Evolutionary conservation across 495 filamentous ascomycete species (phyloP).

Genomic region (Halenospora varia): DNA sequence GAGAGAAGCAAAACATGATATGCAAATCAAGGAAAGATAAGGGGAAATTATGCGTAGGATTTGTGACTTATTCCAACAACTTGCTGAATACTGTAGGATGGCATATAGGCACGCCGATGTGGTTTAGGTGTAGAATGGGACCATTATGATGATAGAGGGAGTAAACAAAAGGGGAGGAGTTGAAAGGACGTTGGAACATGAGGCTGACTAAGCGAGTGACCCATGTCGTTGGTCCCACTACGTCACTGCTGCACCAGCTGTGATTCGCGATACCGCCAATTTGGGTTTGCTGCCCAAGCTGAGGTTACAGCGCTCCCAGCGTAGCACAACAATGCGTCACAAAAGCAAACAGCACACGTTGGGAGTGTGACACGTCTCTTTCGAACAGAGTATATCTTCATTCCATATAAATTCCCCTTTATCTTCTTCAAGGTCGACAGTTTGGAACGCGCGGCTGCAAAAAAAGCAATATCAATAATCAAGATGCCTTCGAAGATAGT

Average conservation of each 20-base stretch:
- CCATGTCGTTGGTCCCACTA: neutral
- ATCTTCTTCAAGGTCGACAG: too few relatives aligned
- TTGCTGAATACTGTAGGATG: too few relatives aligned
- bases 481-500: slow-evolving; percentile 51
- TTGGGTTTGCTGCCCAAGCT: neutral
- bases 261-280: neutral
- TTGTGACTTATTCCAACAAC: too few relatives aligned
- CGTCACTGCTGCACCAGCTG: neutral
- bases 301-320: neutral
- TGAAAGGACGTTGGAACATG: neutral
- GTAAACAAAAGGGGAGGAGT: neutral
- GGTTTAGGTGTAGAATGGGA: too few relatives aligned
- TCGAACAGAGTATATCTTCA: neutral
- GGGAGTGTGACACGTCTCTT: neutral
- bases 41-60: too few relatives aligned
- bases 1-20: too few relatives aligned
- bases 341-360: neutral
- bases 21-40: too few relatives aligned
- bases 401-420: neutral
- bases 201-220: neutral
- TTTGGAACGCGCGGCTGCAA: too few relatives aligned
- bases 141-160: too few relatives aligned
- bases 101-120: too few relatives aligned
- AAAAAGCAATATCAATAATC: neutral
- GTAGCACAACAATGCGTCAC: too few relatives aligned